Conservation (phyloP, 495 filamentous ascomycete genomes). For the Friedmanniomyces simplex region DNA sequence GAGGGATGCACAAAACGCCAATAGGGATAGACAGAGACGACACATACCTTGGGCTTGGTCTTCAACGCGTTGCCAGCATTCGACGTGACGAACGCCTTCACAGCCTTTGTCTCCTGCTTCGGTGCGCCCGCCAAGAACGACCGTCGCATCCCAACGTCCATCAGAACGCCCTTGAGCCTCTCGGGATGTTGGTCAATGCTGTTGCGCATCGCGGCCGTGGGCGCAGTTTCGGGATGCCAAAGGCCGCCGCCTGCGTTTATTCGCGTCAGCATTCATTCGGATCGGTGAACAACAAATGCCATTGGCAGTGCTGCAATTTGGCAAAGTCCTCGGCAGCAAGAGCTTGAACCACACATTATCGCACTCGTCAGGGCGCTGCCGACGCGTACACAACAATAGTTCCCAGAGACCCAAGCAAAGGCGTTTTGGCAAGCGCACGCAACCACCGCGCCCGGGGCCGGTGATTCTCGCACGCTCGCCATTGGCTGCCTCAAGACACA, state of each 20-base stretch:
- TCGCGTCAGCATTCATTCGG: not conserved
- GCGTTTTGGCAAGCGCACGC: too few relatives aligned
- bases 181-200: slow-evolving; percentile 61
- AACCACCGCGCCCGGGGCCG: too few relatives aligned
- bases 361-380: too few relatives aligned
- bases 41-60: slow-evolving; percentile 69
- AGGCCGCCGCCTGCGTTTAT: slow-evolving; percentile 56
- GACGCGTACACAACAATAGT: too few relatives aligned
- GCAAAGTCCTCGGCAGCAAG: not conserved
- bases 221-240: slow-evolving; percentile 59
- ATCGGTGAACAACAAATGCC: not conserved
- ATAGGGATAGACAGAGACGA: not conserved
- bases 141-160: slow-evolving; percentile 44
- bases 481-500: too few relatives aligned
- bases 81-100: slow-evolving; percentile 54
- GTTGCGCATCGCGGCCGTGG: slow-evolving; percentile 53
- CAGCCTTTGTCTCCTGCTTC: slow-evolving; percentile 46
- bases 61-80: slow-evolving; percentile 69
- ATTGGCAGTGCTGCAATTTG: not conserved
- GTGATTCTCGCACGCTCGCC: too few relatives aligned
- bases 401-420: too few relatives aligned
- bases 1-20: not conserved
- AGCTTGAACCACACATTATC: not conserved
- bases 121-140: slow-evolving; percentile 51
- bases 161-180: slow-evolving; percentile 55